phyloP scores from a whole-genome alignment of 192 early-diverging fungal species.

The Podila minutissima region DNA sequence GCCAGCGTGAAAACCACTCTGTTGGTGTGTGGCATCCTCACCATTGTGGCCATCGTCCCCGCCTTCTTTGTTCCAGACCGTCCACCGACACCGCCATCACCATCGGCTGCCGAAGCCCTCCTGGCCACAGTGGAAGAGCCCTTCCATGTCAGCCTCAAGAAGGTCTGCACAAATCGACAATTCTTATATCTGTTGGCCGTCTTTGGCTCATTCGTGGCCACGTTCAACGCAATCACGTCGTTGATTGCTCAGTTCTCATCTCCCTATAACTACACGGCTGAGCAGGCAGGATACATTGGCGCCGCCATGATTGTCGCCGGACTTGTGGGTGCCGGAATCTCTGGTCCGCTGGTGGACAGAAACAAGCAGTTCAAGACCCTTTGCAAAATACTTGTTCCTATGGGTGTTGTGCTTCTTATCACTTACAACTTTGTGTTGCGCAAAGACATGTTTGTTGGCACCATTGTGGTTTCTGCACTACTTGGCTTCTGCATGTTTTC shows the following conservation, averaged over 20 bases:
- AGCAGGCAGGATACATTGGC: slow-evolving; percentile 65
- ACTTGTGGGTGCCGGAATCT: slow-evolving; percentile 60
- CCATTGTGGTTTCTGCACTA: slow-evolving; percentile 28
- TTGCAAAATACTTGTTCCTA: slow-evolving; percentile 54
- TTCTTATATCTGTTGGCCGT: slow-evolving; percentile 57
- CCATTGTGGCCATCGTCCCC: slow-evolving; percentile 49
- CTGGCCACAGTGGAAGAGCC: slow-evolving; percentile 32
- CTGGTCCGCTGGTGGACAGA: slow-evolving; percentile 61
- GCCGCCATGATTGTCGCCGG: slow-evolving; percentile 66
- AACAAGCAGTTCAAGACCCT: slow-evolving; percentile 62
- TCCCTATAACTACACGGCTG: slow-evolving; percentile 54
- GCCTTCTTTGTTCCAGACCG: slow-evolving; percentile 51
- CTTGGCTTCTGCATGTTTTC: slow-evolving; percentile 33
- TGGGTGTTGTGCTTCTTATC: slow-evolving; percentile 50
- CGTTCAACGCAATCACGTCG: slow-evolving; percentile 57
- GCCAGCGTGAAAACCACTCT: slow-evolving; percentile 48
- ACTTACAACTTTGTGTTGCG: slow-evolving; percentile 57
- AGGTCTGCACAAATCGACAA: slow-evolving; percentile 51
- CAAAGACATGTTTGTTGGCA: slow-evolving; percentile 26
- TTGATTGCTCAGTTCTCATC: slow-evolving; percentile 56
- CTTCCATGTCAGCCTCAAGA: slow-evolving; percentile 48
- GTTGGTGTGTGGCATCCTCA: slow-evolving; percentile 48
- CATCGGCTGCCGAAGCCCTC: slow-evolving; percentile 52
- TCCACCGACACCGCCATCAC: slow-evolving; percentile 61
- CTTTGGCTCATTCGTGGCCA: slow-evolving; percentile 59